These are phyloP conservation scores for Globisporangium takayamanum DNA, from an alignment of 352 stramenopile genomes.

Conservation along the genomic window DNA sequence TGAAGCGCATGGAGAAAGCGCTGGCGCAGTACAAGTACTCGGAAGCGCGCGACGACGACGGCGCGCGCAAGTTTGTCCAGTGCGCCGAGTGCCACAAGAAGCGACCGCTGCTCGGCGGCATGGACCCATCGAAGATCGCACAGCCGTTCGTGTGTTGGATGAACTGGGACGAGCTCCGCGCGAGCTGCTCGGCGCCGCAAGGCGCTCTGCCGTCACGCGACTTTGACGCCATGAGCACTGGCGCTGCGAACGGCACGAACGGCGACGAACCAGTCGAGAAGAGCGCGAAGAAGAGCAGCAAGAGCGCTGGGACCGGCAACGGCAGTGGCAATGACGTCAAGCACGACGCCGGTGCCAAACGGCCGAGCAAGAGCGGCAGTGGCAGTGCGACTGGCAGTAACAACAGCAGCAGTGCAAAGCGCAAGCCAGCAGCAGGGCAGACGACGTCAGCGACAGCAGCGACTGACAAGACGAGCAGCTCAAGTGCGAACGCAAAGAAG, in stretches of 20 bases:
- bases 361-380: slow-evolving; percentile 7
- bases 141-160: slow-evolving; percentile 85
- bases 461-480: slow-evolving; percentile 11
- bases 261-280: slow-evolving; percentile 5
- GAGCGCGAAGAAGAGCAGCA: slow-evolving; percentile 15
- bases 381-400: neutral
- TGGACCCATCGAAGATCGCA: slow-evolving; percentile 57
- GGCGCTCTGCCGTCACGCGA: slow-evolving; percentile 23
- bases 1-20: slow-evolving; percentile 75
- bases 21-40: slow-evolving; percentile 58
- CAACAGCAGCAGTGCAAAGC: slow-evolving; percentile 14
- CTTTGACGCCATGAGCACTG: slow-evolving; percentile 4
- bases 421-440: slow-evolving; percentile 4
- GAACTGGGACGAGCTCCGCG: slow-evolving; percentile 78
- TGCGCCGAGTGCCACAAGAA: slow-evolving; percentile 71
- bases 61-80: slow-evolving; percentile 60
- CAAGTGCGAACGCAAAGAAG: slow-evolving; percentile 17
- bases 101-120: slow-evolving; percentile 62
- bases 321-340: slow-evolving; percentile 5
- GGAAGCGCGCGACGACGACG: slow-evolving; percentile 52
- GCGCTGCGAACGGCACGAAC: neutral
- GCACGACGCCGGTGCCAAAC: slow-evolving; percentile 12
- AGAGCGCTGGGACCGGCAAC: neutral
- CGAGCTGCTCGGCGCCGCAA: slow-evolving; percentile 71
- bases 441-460: slow-evolving; percentile 1